phyloP scores from a whole-genome alignment of 148 eudicot species.

The Rhododendron ovatum region DNA sequence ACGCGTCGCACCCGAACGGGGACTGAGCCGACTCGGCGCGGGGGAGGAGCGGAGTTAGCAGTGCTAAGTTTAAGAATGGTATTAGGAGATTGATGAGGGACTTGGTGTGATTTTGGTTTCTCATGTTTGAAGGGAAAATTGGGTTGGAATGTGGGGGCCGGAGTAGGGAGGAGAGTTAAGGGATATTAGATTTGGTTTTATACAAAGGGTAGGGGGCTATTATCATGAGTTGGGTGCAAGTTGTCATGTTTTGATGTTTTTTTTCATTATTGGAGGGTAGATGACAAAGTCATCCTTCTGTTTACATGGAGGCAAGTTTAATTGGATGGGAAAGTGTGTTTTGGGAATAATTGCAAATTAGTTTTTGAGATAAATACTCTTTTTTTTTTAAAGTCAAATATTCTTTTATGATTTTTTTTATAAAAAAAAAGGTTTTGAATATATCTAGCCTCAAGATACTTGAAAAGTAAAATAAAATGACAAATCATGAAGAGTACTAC shows the following conservation, averaged over 20 bases:
- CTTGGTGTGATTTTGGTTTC: not conserved
- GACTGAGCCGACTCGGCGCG: conserved; percentile 20
- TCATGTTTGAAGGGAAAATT: not conserved
- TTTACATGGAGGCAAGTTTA: too few relatives aligned
- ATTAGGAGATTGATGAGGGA: not conserved
- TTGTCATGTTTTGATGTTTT: not conserved
- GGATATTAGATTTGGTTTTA: not conserved
- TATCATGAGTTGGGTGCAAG: not conserved
- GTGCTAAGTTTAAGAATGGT: not conserved
- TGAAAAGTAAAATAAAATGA: not conserved
- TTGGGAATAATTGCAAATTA: too few relatives aligned
- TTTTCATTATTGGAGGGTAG: not conserved
- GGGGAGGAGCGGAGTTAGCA: not conserved
- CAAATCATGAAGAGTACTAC: not conserved
- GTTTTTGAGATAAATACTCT: too few relatives aligned
- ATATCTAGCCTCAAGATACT: too few relatives aligned
- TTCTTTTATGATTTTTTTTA: too few relatives aligned
- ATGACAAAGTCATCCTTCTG: not conserved
- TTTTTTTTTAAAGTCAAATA: too few relatives aligned
- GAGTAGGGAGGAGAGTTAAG: not conserved
- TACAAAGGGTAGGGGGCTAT: not conserved
- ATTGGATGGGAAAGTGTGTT: not conserved
- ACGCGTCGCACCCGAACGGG: conserved; percentile 48
- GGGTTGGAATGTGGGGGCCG: not conserved
- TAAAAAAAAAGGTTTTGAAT: too few relatives aligned